Percentiles rank a stretch among this genome's conserved stretches.
Evolutionary conservation across 768 basidiomycete species (phyloP).

Genomic region (Cyclocybe aegerita): DNA sequence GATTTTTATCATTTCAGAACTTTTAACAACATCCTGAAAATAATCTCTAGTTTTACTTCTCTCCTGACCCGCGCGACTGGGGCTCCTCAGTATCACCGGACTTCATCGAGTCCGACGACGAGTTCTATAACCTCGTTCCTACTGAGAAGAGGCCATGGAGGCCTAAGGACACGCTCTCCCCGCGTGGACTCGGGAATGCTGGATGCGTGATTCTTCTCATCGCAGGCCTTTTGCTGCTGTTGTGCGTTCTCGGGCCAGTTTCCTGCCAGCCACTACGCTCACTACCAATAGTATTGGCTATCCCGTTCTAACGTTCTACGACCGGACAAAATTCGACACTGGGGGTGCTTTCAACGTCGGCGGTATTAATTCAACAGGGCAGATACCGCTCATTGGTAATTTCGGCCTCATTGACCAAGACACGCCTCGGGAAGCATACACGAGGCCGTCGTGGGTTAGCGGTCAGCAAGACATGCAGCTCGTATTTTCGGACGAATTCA

Average conservation of each 20-base stretch:
- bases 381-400: conserved; percentile 65
- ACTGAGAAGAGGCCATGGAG: neutral
- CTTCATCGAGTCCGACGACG: conserved; percentile 42
- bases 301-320: conserved; percentile 35
- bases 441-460: conserved; percentile 56
- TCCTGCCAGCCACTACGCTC: neutral
- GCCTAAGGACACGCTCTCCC: conserved; percentile 40
- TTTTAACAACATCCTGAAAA: neutral
- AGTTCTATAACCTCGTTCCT: conserved; percentile 25
- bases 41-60: conserved; percentile 43
- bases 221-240: conserved; percentile 49
- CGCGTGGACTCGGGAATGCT: conserved; percentile 68
- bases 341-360: conserved; percentile 37
- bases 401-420: conserved; percentile 55
- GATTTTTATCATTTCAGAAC: neutral
- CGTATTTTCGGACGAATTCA: conserved; percentile 82
- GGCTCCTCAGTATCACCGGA: conserved; percentile 45
- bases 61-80: conserved; percentile 58
- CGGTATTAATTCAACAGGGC: conserved; percentile 53
- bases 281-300: conserved; percentile 30
- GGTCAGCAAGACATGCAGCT: conserved; percentile 48
- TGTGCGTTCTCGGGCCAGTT: conserved; percentile 45
- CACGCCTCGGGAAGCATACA: conserved; percentile 55
- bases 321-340: conserved; percentile 17
- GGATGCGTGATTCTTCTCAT: conserved; percentile 49